Percentiles rank a stretch among this genome's conserved stretches.
phyloP scores from a whole-genome alignment of 345 rosid species.

The Kernera saxatilis region DNA sequence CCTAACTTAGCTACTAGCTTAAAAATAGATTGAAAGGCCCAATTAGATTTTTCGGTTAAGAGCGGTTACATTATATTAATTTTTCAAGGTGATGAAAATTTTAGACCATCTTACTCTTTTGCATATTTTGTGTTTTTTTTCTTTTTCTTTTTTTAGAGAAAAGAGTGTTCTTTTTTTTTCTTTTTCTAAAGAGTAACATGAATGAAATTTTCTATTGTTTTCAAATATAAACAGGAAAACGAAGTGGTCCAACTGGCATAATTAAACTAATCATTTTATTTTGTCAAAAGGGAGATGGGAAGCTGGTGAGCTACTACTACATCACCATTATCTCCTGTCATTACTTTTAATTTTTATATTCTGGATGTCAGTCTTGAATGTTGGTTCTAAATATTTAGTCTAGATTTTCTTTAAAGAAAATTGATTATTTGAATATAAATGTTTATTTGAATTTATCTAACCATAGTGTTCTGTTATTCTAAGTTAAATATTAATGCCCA shows the following conservation, averaged over 20 bases:
- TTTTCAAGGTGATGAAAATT: neutral
- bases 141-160: neutral
- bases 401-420: neutral
- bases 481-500: neutral
- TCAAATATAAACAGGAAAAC: neutral
- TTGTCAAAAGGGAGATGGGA: constrained; percentile 25
- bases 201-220: neutral
- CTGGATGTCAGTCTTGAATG: constrained; percentile 16
- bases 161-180: neutral
- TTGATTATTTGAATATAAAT: neutral
- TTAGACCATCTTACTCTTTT: neutral
- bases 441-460: neutral
- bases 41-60: constrained; percentile 59
- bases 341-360: constrained; percentile 1
- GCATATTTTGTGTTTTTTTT: neutral
- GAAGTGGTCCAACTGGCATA: constrained; percentile 17
- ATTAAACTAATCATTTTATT: constrained; percentile 10
- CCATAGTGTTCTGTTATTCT: neutral
- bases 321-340: constrained; percentile 16
- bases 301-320: constrained; percentile 34
- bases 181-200: neutral
- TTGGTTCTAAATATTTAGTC: neutral
- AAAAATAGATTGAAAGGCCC: constrained; percentile 35
- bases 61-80: constrained; percentile 42
- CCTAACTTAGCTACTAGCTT: neutral